Conservation (phyloP, 805 yeast genomes). For the Yarrowia osloensis region DNA sequence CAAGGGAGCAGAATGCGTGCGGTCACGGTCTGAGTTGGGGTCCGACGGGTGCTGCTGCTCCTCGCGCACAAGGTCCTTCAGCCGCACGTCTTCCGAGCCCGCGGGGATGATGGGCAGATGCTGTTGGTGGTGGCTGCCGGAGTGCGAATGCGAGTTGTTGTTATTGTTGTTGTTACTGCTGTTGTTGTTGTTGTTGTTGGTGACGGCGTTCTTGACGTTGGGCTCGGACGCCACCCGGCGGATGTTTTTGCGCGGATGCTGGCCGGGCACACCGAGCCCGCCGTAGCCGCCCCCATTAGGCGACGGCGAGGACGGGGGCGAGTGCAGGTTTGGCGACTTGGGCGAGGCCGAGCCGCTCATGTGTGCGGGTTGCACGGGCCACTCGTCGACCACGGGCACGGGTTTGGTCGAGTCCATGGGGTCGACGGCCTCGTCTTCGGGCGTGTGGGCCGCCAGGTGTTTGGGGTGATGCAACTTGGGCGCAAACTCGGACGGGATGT, state of each 20-base stretch:
- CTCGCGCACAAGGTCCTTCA: conserved; percentile 11
- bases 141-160: not conserved
- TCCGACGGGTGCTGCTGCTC: conserved; percentile 12
- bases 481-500: conserved; percentile 14
- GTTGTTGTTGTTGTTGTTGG: too few species aligned
- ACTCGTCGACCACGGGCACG: not conserved
- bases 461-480: not conserved
- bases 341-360: conserved; percentile 16
- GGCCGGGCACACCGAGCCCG: not conserved
- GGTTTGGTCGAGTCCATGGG: not conserved
- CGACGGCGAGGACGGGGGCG: not conserved
- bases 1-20: not conserved
- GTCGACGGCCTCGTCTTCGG: conserved; percentile 22
- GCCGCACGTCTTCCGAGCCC: conserved; percentile 23
- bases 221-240: conserved; percentile 22
- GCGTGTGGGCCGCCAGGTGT: not conserved
- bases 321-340: not conserved
- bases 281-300: not conserved
- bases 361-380: conserved; percentile 3
- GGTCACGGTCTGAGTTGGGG: not conserved
- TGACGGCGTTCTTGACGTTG: conserved; percentile 3
- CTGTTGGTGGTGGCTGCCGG: not conserved
- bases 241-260: conserved; percentile 14
- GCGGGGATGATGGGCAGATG: conserved; percentile 24
- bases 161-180: too few species aligned